These are phyloP conservation scores for Aspergillus sparsus DNA, from an alignment of 495 filamentous ascomycete species.

Conservation along the genomic window DNA sequence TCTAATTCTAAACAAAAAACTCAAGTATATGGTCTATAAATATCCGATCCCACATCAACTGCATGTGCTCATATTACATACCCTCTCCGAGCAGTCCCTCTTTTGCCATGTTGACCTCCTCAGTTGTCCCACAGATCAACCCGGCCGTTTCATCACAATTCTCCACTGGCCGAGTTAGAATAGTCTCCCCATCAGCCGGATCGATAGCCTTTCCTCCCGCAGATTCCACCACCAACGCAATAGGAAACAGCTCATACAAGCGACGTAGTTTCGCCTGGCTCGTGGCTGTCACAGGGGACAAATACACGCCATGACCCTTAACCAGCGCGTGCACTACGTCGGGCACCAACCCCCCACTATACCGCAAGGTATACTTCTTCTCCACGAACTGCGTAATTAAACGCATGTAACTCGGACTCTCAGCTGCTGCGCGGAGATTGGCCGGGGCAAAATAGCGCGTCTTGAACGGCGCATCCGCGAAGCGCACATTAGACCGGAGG, in stretches of 20 bases:
- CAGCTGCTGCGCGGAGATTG: not conserved
- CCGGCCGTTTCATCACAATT: not conserved
- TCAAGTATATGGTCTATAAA: too few species aligned
- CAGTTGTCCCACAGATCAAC: not conserved
- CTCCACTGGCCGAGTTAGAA: not conserved
- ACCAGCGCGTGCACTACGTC: not conserved
- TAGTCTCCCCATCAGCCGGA: not conserved
- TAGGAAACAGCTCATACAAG: not conserved
- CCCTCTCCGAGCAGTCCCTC: too few species aligned
- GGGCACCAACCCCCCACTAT: not conserved
- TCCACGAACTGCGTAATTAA: not conserved
- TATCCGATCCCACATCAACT: too few species aligned
- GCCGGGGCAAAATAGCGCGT: not conserved
- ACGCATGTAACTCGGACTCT: not conserved
- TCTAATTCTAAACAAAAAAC: too few species aligned
- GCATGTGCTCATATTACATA: too few species aligned
- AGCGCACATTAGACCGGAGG: not conserved
- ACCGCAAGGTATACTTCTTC: not conserved
- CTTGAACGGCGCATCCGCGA: not conserved
- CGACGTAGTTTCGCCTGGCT: not conserved
- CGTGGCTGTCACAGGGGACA: not conserved
- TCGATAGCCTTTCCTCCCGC: not conserved
- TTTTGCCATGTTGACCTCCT: not conserved
- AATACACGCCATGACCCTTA: not conserved
- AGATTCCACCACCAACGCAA: not conserved